Base-by-base conservation (phyloP, 768 basidiomycete genomes). In the Cubamyces sp. region DNA sequence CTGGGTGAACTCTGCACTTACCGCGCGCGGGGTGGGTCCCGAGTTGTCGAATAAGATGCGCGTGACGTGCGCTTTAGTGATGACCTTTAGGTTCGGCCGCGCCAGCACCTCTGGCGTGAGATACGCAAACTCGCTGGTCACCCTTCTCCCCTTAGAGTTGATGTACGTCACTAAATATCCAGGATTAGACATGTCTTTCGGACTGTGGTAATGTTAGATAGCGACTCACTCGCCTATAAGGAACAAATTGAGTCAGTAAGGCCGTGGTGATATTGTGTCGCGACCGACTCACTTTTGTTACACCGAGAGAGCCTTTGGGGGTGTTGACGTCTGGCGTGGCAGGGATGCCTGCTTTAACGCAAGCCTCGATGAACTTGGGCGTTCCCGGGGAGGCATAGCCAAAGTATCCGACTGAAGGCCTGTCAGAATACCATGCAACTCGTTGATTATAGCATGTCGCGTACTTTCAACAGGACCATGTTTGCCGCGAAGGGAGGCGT, bases 111-210 rank as follows among this genome's bases (percentile, higher is more conserved):
- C 78, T 1, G 80, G 73, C 0, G 87, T 90, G 37, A 91, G 80
- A 68, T 91, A 91, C 0, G 87, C 87, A 1, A 80, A 74, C 68
- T 90, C 87, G 0, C 86, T 79, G 1, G 88, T 85, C 7, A 87
- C 85, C 0, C 90, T 82, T 57, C 76, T 74, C 37, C 79, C 78
- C 12, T 76, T 78, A 37, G 76, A 60, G 67, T 85, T 78, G 53
- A 91, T 78, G 64, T 87, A 91, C 0, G 87, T 88, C 86, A 90
- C 90, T 90, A 62, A 0, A 8, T 15, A 14, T n/a, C 12, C 16
- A 3, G 14, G 16, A 5, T 49, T 16, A 49, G 18, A 16, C 48
- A 8, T 18, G 2, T 21, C 3, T 5, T 5, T 12, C 16, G 19
- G 5, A 43, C 5, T 1, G 16, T 43, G 12, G 42, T 12, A 43